Percentiles rank a stretch among this genome's conserved stretches.
Conservation (phyloP, 371 early-diverging fungal species). For the Rhizoclosmatium hyalinum region DNA sequence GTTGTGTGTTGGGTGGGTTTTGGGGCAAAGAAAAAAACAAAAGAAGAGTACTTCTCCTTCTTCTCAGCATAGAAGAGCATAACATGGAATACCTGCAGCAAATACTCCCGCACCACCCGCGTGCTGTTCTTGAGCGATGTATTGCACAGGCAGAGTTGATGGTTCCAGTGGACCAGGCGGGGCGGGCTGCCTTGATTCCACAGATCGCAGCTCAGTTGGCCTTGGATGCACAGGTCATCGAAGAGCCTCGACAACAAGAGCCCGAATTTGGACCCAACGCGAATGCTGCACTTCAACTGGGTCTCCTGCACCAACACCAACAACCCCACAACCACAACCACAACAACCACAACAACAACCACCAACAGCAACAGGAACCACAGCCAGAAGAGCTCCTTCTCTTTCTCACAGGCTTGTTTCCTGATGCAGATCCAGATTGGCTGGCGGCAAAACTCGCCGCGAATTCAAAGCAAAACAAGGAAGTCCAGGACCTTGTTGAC, state of each 20-base stretch:
- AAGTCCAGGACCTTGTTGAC: slow-evolving; percentile 10
- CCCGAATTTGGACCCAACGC: not conserved
- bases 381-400: not conserved
- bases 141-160: not conserved
- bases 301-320: not conserved
- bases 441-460: slow-evolving; percentile 8
- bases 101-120: slow-evolving; percentile 4
- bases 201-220: not conserved
- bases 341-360: not conserved
- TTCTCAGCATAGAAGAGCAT: too few relatives aligned
- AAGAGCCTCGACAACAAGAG: not conserved
- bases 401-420: slow-evolving; percentile 14
- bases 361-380: not conserved
- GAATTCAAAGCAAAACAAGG: not conserved
- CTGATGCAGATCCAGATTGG: slow-evolving; percentile 31
- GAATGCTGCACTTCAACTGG: not conserved
- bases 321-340: not conserved
- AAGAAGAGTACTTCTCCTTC: not conserved
- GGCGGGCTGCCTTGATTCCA: not conserved
- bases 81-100: not conserved
- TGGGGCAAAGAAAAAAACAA: not conserved
- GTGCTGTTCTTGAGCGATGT: not conserved
- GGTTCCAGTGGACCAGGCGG: not conserved
- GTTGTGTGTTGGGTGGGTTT: not conserved
- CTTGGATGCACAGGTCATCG: not conserved